A percentile compares a stretch with the other conserved stretches of the same genome.
phyloP scores from a whole-genome alignment of 805 yeast species.

The Monosporozyma servazzii region DNA sequence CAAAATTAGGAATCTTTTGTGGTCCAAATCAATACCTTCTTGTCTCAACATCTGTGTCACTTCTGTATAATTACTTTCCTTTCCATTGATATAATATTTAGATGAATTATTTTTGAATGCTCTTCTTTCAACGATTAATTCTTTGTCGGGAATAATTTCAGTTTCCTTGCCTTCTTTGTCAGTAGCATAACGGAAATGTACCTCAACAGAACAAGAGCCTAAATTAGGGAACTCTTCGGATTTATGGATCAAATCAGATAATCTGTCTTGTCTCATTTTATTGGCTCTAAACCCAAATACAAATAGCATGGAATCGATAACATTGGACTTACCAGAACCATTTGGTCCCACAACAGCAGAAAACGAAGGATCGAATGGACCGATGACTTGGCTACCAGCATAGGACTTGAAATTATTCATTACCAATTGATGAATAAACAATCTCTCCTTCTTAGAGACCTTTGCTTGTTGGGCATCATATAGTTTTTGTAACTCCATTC shows the following conservation, averaged over 20 bases:
- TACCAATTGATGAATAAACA: conserved; percentile 67
- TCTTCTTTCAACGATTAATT: conserved; percentile 64
- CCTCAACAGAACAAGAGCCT: conserved; percentile 80
- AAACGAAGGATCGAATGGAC: conserved; percentile 89
- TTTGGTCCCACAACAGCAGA: conserved; percentile 98
- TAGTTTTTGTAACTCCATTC: conserved; percentile 25
- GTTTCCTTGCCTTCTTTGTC: conserved; percentile 35
- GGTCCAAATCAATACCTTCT: conserved; percentile 89
- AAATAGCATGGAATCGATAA: conserved; percentile 89
- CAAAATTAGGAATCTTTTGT: conserved; percentile 83
- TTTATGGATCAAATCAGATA: conserved; percentile 88
- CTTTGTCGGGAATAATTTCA: conserved; percentile 43
- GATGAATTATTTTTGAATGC: conserved; percentile 73
- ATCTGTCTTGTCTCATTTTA: conserved; percentile 91
- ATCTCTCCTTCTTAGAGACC: conserved; percentile 38
- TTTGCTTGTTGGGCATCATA: conserved; percentile 22
- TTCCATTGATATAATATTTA: conserved; percentile 64
- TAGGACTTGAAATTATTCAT: conserved; percentile 87
- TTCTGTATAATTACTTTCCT: conserved; percentile 61
- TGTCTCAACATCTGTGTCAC: conserved; percentile 66
- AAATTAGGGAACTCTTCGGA: conserved; percentile 64
- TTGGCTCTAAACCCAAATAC: conserved; percentile 95
- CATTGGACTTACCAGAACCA: conserved; percentile 97
- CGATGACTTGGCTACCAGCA: conserved; percentile 86
- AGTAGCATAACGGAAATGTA: conserved; percentile 69